Evolutionary conservation across 441 rosid species (phyloP).

Genomic region (Brassica balearica): DNA sequence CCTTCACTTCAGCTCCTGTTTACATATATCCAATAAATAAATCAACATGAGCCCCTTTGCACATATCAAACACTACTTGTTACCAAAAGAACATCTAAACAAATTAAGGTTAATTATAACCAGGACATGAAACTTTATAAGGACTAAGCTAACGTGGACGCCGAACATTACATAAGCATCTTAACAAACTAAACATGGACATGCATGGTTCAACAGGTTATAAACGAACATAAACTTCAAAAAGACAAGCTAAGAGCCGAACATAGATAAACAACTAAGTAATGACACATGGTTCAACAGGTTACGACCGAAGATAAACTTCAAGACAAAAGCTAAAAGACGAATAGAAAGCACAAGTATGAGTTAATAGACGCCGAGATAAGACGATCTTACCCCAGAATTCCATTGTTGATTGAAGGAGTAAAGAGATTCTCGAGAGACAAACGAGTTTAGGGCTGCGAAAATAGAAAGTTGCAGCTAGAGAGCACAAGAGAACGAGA

Average conservation of each 20-base stretch:
- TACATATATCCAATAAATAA: neutral
- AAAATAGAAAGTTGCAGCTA: neutral
- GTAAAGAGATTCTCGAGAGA: neutral
- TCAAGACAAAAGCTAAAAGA: neutral
- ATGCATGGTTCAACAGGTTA: neutral
- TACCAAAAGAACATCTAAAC: neutral
- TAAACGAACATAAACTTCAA: neutral
- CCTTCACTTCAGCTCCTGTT: conserved; percentile 80
- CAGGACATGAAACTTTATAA: neutral
- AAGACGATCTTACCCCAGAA: conserved; percentile 44
- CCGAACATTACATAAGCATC: neutral
- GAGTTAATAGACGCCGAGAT: neutral
- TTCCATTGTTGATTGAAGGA: conserved; percentile 39
- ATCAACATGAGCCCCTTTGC: neutral
- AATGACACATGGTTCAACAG: neutral
- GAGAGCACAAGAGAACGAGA: neutral
- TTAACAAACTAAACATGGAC: neutral
- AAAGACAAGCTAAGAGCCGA: neutral
- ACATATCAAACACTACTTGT: neutral
- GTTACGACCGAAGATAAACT: neutral
- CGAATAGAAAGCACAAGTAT: neutral
- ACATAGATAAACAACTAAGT: neutral
- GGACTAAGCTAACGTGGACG: neutral
- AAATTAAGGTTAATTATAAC: neutral
- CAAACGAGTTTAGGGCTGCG: neutral